phyloP scores from a whole-genome alignment of 2,329 filamentous ascomycete genomes.

The Ophiosphaerella korrae region DNA sequence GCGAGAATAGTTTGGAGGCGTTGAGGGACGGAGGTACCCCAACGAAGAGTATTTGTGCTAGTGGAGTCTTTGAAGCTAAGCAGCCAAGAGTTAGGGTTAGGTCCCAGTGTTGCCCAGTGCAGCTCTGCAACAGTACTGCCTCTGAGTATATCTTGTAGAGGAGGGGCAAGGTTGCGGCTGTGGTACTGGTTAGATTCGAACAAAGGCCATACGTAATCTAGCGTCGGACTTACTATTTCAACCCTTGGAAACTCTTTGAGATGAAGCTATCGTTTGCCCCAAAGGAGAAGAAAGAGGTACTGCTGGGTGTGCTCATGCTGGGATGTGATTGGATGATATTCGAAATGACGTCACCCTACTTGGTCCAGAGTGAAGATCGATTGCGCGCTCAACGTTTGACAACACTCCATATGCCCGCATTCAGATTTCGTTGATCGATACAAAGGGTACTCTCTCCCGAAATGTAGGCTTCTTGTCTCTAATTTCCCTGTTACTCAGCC shows the following conservation, averaged over 20 bases:
- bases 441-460: not conserved
- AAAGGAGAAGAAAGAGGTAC: constrained; percentile 42
- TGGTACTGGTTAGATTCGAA: constrained; percentile 6
- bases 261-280: constrained; percentile 41
- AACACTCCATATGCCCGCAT: not conserved
- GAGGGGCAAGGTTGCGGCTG: constrained; percentile 37
- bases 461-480: not conserved
- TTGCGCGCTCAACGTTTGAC: too few species aligned
- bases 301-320: constrained; percentile 33
- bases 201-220: too few species aligned
- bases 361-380: not conserved
- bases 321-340: constrained; percentile 29
- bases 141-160: constrained; percentile 33
- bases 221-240: constrained; percentile 33
- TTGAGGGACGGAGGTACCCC: constrained; percentile 29
- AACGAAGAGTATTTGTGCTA: constrained; percentile 35
- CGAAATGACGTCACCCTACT: constrained; percentile 36
- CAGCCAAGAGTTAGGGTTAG: constrained; percentile 39
- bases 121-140: constrained; percentile 32
- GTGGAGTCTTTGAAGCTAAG: constrained; percentile 36
- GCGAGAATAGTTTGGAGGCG: constrained; percentile 27
- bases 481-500: constrained; percentile 1
- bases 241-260: constrained; percentile 35
- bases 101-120: constrained; percentile 40
- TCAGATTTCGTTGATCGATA: not conserved